Base-by-base conservation (phyloP, 2,329 filamentous ascomycete species). In the Dothideomycetes sp. region DNA sequence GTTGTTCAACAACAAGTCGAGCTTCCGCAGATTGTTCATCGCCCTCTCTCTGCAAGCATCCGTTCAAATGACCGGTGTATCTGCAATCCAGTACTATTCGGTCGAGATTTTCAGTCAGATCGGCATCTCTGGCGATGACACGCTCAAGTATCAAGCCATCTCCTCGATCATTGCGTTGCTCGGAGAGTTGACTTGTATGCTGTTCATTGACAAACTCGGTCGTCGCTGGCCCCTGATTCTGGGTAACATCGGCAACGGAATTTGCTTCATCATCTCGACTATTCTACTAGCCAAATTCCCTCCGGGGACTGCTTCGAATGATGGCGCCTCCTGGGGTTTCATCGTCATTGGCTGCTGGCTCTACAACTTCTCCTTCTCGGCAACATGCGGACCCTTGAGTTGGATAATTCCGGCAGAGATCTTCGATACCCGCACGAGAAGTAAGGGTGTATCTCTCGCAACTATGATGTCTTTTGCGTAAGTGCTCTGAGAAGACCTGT, bases 361-460 rank as follows among this genome's bases (percentile, higher is more conserved):
- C 1, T 88, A 84, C 69, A 87, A 88, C 62, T 82, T 86, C 64
- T 80, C 71, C 29, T 87, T 85, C 68, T 80, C 72, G 3, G 71
- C 72, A 23, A 81, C 80, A 2, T 83, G 79, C 45, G 82, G 82
- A 16, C 81, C 82, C 0, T 62, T 86, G 1, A 69, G 72, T 15
- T 76, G 71, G 70, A 73, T 74, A 41, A 65, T 69, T 23, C 62
- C 59, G n/a, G 31, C 81, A 35, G 81, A 85, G 55, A 80, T 85
- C 28, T 87, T 87, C 61, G 82, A 87, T 59, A 87, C 80, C 2
- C 74, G 78, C 46, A 87, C 82, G 0, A 73, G 83, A 27, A 70
- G 76, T 39, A 84, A 84, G 64, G 82, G 81, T 51, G 82, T 87
- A 1, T 80, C 78, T 1, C 76, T 86, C 47, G 80, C 80, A 0